Percentiles rank a stretch among this genome's conserved stretches.
Evolutionary conservation across 306 rosid genomes (phyloP).

Genomic region (Glycyrrhiza uralensis): DNA sequence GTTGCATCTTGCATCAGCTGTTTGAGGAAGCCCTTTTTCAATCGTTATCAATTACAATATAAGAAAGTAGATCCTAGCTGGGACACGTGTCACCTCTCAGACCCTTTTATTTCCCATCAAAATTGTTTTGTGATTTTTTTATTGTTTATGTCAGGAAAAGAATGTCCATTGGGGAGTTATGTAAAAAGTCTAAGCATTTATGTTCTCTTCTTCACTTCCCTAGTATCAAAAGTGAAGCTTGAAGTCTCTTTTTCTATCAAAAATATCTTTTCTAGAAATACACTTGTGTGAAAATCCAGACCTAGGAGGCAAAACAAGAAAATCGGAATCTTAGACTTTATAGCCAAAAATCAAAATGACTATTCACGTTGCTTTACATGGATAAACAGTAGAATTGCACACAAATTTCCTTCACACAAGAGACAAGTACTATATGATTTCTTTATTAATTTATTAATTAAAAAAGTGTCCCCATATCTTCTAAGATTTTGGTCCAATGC

Average conservation of each 20-base stretch:
- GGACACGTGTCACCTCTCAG: too few species aligned
- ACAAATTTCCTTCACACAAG: background rate
- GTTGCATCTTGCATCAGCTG: slow-evolving; percentile 15
- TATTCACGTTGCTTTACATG: background rate
- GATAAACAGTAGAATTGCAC: slow-evolving; percentile 14
- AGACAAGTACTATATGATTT: slow-evolving; percentile 22
- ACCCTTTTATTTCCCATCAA: too few species aligned
- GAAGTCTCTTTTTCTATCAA: background rate
- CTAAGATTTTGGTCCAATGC: slow-evolving; percentile 40
- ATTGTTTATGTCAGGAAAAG: too few species aligned
- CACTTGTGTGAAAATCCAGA: slow-evolving; percentile 2
- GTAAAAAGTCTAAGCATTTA: slow-evolving; percentile 8
- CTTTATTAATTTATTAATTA: background rate
- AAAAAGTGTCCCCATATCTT: slow-evolving; percentile 22
- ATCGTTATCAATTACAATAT: too few species aligned
- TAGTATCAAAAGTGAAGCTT: slow-evolving; percentile 12
- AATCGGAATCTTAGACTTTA: slow-evolving; percentile 4
- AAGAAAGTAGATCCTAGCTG: too few species aligned
- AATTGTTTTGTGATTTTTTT: too few species aligned
- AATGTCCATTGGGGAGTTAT: too few species aligned
- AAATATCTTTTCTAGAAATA: background rate
- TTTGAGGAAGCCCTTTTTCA: slow-evolving; percentile 12
- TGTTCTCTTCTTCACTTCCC: background rate
- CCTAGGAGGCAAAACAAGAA: slow-evolving; percentile 10
- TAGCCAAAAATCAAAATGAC: slow-evolving; percentile 2